phyloP scores from a whole-genome alignment of 768 basidiomycete genomes.

The Pleurotus citrinopileatus region DNA sequence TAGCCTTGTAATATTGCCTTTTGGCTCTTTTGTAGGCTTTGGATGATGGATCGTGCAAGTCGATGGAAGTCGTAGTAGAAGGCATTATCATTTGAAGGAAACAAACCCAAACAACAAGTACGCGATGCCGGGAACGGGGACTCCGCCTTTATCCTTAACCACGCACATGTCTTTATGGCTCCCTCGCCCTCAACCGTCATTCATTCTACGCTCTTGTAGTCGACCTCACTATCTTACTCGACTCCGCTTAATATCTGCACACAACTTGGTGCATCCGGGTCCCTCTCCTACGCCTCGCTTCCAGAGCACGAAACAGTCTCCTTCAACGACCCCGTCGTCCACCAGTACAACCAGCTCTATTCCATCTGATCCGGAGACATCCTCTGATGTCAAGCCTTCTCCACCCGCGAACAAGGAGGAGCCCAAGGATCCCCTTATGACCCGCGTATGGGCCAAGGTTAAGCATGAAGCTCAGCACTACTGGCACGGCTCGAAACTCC shows the following conservation, averaged over 20 bases:
- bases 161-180: slow-evolving; percentile 74
- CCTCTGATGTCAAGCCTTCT: slow-evolving; percentile 43
- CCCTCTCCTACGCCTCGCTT: slow-evolving; percentile 23
- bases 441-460: slow-evolving; percentile 84
- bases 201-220: slow-evolving; percentile 39
- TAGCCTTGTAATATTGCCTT: slow-evolving; percentile 57
- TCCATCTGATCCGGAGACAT: slow-evolving; percentile 20
- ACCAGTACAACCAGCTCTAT: slow-evolving; percentile 11
- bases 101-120: slow-evolving; percentile 36
- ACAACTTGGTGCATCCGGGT: slow-evolving; percentile 17
- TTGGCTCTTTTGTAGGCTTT: slow-evolving; percentile 58
- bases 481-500: slow-evolving; percentile 93
- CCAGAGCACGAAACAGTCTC: slow-evolving; percentile 31
- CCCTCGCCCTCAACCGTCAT: slow-evolving; percentile 48
- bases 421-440: slow-evolving; percentile 40
- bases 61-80: slow-evolving; percentile 18
- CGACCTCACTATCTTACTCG: slow-evolving; percentile 21
- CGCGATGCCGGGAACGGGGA: too few relatives aligned
- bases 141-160: slow-evolving; percentile 11
- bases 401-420: slow-evolving; percentile 33
- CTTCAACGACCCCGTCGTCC: not conserved
- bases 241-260: not conserved
- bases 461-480: slow-evolving; percentile 97
- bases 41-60: slow-evolving; percentile 42
- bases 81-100: slow-evolving; percentile 23